Percentiles rank a stretch among this genome's conserved stretches.
Evolutionary conservation across 176 grass and related monocot genomes (phyloP).

Genomic region (Tillandsia leiboldiana): DNA sequence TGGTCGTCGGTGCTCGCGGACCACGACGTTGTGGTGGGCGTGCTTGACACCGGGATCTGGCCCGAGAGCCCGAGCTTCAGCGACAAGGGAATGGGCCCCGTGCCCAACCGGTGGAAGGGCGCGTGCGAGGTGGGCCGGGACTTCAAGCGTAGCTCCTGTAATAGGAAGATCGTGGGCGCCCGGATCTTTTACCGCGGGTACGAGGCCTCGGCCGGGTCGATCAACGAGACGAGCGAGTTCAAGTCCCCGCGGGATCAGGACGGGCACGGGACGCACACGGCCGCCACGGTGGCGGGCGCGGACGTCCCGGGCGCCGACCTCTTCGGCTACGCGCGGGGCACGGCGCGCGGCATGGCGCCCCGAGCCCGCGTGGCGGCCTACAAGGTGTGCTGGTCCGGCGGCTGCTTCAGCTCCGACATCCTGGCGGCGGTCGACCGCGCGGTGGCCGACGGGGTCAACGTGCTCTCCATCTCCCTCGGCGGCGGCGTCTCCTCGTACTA

Average conservation of each 20-base stretch:
- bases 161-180: constrained; percentile 77
- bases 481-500: constrained; percentile 70
- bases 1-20: constrained; percentile 53
- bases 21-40: constrained; percentile 82
- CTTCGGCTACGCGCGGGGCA: constrained; percentile 70
- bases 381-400: constrained; percentile 96
- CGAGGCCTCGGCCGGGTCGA: constrained; percentile 70
- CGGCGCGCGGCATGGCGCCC: constrained; percentile 88
- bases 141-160: constrained; percentile 60
- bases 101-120: constrained; percentile 72
- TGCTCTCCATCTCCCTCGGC: constrained; percentile 98
- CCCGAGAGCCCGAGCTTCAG: constrained; percentile 89
- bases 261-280: constrained; percentile 95
- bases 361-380: constrained; percentile 76
- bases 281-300: constrained; percentile 73
- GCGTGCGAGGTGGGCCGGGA: constrained; percentile 67
- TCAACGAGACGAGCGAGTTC: constrained; percentile 81
- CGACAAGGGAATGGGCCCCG: constrained; percentile 62
- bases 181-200: constrained; percentile 87
- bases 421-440: constrained; percentile 86
- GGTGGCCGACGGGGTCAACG: constrained; percentile 86
- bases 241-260: constrained; percentile 97
- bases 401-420: constrained; percentile 99
- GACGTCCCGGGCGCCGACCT: constrained; percentile 59
- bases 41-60: constrained; percentile 98